A percentile compares a stretch with the other conserved stretches of the same genome.
phyloP scores from a whole-genome alignment of 768 basidiomycete species.

The Leccinum subgranulosum region DNA sequence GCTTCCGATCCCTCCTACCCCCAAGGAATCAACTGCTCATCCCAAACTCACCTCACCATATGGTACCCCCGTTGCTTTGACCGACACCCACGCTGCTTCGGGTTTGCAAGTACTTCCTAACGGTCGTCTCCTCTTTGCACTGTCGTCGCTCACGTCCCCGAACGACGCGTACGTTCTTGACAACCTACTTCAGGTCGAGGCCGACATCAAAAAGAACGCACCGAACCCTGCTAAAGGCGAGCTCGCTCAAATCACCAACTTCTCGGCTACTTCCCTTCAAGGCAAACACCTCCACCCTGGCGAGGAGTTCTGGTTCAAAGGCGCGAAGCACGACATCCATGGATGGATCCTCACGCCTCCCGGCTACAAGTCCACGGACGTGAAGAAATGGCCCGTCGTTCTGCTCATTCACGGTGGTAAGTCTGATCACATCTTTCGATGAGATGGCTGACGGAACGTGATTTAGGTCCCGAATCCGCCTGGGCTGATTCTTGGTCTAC shows the following conservation, averaged over 20 bases:
- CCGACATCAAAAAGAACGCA: slow-evolving; percentile 33
- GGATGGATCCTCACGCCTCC: slow-evolving; percentile 83
- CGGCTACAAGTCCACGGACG: slow-evolving; percentile 63
- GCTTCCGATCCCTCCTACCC: slow-evolving; percentile 64
- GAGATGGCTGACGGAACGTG: not conserved
- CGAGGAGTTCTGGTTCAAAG: slow-evolving; percentile 89
- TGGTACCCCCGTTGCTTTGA: slow-evolving; percentile 55
- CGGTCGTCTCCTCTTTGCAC: slow-evolving; percentile 66
- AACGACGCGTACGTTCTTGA: slow-evolving; percentile 73
- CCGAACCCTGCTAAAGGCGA: slow-evolving; percentile 28
- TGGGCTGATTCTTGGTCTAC: slow-evolving; percentile 94
- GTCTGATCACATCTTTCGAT: slow-evolving; percentile 2
- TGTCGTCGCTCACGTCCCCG: slow-evolving; percentile 73
- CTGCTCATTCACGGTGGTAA: slow-evolving; percentile 78
- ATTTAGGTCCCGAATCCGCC: slow-evolving; percentile 68
- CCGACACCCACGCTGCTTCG: slow-evolving; percentile 52
- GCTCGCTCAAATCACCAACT: slow-evolving; percentile 60
- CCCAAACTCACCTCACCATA: slow-evolving; percentile 43
- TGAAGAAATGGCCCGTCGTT: slow-evolving; percentile 75
- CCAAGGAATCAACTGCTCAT: slow-evolving; percentile 48
- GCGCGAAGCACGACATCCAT: slow-evolving; percentile 75
- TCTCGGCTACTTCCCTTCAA: slow-evolving; percentile 54
- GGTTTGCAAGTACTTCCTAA: slow-evolving; percentile 59
- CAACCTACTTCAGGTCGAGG: slow-evolving; percentile 44
- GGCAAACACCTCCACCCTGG: slow-evolving; percentile 58